Base-by-base conservation (phyloP, 2,329 filamentous ascomycete species). In the Phoma sp. region DNA sequence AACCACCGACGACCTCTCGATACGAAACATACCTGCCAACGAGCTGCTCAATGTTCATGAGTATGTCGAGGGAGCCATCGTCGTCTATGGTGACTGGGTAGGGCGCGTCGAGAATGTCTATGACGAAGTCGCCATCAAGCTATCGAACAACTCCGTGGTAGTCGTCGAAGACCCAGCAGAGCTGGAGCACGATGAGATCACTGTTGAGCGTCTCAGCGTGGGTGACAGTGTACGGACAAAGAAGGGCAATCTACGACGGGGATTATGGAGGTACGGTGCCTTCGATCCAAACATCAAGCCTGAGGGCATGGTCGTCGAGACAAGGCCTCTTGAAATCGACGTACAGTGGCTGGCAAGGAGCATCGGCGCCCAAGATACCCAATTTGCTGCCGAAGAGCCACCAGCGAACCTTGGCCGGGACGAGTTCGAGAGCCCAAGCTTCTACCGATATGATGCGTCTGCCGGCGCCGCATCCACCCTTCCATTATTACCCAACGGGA, bases 51-150 rank as follows among this genome's bases (percentile, higher is more conserved):
- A 75, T 48, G 74, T 77, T 11, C 74, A 80, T 54, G 72, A 81
- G 40, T 80, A 78, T 56, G 65, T 74, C 5, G 78, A 81, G 55
- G 82, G 81, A 4, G 81, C 83, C 46, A 74, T 82, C 26, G 74
- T 86, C 18, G 74, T 85, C 11, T 83, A 81, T 64, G 74, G 79
- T 15, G 78, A 83, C 59, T 86, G 84, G 81, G 66, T 87, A 4
- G 85, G 85, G 1, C 70, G 79, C 10, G 77, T 87, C 4, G 76
- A 80, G 43, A 75, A 79, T 2, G 74, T 82, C 37, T 74, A 77
- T 25, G 77, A 81, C 40, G 78, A 82, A 45, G 74, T 85, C 12
- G 76, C 81, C 2, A 56, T 87, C 21, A 78, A 75, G 34, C 75
- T 87, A 11, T 65, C 74, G 6, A 81, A 86, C 65, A 80, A 80